Percentiles rank a stretch among this genome's conserved stretches.
These are phyloP conservation scores for Solanum chmielewskii DNA, from an alignment of 257 asterid genomes.

Conservation along the genomic window DNA sequence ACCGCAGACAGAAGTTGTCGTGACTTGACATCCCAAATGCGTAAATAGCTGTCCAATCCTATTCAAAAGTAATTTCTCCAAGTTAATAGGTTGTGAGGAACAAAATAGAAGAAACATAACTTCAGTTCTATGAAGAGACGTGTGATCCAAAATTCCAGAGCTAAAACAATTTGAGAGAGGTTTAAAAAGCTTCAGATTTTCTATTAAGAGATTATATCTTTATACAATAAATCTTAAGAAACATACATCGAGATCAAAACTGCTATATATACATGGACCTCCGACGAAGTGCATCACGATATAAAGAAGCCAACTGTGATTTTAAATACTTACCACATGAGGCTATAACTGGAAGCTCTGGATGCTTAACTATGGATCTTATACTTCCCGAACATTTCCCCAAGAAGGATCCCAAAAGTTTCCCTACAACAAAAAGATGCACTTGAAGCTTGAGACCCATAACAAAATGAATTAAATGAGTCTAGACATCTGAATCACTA, in stretches of 20 bases:
- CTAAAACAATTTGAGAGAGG: background rate
- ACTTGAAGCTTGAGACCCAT: background rate
- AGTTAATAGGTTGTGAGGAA: background rate
- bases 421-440: conserved; percentile 36
- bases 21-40: conserved; percentile 80
- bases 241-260: background rate
- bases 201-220: background rate
- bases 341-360: conserved; percentile 72
- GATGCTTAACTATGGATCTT: conserved; percentile 78
- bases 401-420: conserved; percentile 72
- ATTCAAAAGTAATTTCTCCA: conserved; percentile 1
- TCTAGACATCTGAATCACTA: background rate
- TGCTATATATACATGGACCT: background rate
- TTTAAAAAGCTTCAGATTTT: background rate
- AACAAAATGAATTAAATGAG: background rate
- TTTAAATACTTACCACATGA: conserved; percentile 72
- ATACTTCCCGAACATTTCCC: conserved; percentile 95
- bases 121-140: background rate
- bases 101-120: background rate
- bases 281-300: background rate
- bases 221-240: background rate
- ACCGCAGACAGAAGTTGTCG: conserved; percentile 88
- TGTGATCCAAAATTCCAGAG: background rate
- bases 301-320: background rate
- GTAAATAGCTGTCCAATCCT: conserved; percentile 92